Percentiles rank a stretch among this genome's conserved stretches.
Conservation (phyloP, 2,329 filamentous ascomycete genomes). For the Hypomyces rosellus region DNA sequence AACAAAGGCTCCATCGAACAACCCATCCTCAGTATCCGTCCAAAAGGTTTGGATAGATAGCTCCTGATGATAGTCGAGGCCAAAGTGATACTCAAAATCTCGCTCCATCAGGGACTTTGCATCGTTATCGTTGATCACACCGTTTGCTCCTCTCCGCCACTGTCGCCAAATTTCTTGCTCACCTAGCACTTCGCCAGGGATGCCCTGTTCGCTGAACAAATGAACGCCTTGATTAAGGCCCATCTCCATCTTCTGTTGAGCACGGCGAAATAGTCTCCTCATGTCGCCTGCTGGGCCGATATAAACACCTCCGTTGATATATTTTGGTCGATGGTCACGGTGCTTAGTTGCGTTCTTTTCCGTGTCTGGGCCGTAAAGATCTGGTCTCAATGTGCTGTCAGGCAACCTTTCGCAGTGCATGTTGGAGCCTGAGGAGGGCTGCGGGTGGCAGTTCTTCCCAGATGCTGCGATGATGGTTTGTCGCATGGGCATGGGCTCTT, state of each 20-base stretch:
- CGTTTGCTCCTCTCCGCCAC: constrained; percentile 15
- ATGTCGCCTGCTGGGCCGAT: no score
- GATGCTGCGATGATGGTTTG: constrained; percentile 20
- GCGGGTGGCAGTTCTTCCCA: constrained; percentile 20
- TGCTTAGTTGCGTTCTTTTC: no score
- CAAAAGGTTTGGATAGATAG: constrained; percentile 17
- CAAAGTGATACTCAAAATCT: constrained; percentile 20
- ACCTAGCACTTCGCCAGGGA: constrained; percentile 19
- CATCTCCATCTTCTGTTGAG: constrained; percentile 12
- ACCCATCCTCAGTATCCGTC: constrained; percentile 12
- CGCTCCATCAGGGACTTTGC: constrained; percentile 6
- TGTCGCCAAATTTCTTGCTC: constrained; percentile 28
- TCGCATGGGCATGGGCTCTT: constrained; percentile 13
- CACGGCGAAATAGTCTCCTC: constrained; percentile 10
- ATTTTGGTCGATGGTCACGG: no score
- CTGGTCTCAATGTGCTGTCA: constrained; percentile 16
- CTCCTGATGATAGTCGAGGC: constrained; percentile 22
- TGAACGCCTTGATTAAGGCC: constrained; percentile 3
- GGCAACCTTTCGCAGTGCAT: constrained; percentile 20
- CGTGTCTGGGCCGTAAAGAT: no score
- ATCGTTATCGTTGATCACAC: background rate
- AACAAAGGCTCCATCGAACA: constrained; percentile 19
- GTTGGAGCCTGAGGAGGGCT: constrained; percentile 12
- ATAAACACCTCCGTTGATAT: no score
- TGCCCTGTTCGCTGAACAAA: constrained; percentile 18